A percentile compares a stretch with the other conserved stretches of the same genome.
Evolutionary conservation across 139 green algal species (phyloP).

Genomic region (Chlorella sorokiniana): DNA sequence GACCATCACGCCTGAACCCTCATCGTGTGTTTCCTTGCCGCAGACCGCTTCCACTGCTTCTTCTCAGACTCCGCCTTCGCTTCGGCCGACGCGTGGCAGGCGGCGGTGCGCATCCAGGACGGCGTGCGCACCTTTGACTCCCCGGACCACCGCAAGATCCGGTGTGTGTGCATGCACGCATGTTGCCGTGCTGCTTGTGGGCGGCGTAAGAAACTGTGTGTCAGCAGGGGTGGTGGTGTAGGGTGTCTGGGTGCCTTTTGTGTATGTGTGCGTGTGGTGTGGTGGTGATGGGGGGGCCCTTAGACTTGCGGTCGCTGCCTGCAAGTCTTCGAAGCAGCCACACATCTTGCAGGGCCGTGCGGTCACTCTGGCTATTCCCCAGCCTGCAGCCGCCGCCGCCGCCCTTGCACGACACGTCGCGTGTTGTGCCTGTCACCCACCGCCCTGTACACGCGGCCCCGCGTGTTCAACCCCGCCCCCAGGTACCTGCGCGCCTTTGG

Average conservation of each 20-base stretch:
- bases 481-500: constrained; percentile 60
- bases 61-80: constrained; percentile 69
- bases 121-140: constrained; percentile 52
- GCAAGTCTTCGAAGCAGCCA: too few species aligned
- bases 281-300: too few species aligned
- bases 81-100: neutral
- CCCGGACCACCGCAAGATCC: constrained; percentile 81
- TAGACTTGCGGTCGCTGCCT: too few species aligned
- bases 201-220: neutral
- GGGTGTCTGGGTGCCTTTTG: too few species aligned
- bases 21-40: neutral
- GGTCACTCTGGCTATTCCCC: too few species aligned
- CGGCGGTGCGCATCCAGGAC: neutral
- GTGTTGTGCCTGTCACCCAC: neutral
- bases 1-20: neutral
- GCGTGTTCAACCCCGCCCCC: neutral
- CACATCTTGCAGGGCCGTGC: too few species aligned
- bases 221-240: too few species aligned
- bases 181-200: neutral
- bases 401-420: too few species aligned
- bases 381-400: too few species aligned
- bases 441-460: neutral
- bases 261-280: too few species aligned
- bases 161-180: constrained; percentile 2
- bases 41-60: constrained; percentile 70